Evolutionary conservation across 352 stramenopile genomes (phyloP).

Genomic region (Elongisporangium senticosum): DNA sequence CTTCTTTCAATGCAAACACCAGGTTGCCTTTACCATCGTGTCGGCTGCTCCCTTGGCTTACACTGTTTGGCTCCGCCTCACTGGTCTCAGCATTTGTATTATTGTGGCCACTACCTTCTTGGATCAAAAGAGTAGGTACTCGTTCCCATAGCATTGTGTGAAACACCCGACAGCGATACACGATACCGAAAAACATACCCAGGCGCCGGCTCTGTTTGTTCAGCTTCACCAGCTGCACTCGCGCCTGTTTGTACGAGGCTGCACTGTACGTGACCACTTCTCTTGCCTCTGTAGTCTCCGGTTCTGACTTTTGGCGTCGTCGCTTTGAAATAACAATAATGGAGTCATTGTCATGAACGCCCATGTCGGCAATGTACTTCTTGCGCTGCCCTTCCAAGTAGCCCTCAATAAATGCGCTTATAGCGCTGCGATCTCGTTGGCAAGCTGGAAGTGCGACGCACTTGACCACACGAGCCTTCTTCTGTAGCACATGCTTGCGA

Average conservation of each 20-base stretch:
- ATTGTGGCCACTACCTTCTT: slow-evolving; percentile 2
- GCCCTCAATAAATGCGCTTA: slow-evolving; percentile 49
- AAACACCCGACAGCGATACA: slow-evolving; percentile 61
- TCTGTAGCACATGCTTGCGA: slow-evolving; percentile 61
- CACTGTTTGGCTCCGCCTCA: neutral
- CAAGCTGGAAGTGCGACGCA: slow-evolving; percentile 57
- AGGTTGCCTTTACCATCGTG: slow-evolving; percentile 11
- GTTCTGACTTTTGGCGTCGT: slow-evolving; percentile 12
- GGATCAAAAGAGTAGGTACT: slow-evolving; percentile 15
- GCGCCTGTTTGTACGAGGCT: slow-evolving; percentile 57
- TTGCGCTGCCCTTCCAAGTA: slow-evolving; percentile 65
- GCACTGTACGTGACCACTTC: slow-evolving; percentile 65
- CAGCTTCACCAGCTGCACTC: slow-evolving; percentile 44
- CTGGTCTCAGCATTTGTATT: neutral
- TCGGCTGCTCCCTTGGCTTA: neutral
- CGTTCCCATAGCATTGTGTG: slow-evolving; percentile 65
- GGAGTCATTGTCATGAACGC: slow-evolving; percentile 42
- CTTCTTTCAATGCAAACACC: slow-evolving; percentile 61
- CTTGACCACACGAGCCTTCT: slow-evolving; percentile 52
- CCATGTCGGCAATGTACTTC: slow-evolving; percentile 51
- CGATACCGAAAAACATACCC: slow-evolving; percentile 66
- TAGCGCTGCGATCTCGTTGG: slow-evolving; percentile 38
- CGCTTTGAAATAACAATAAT: slow-evolving; percentile 62
- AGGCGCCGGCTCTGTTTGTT: slow-evolving; percentile 69
- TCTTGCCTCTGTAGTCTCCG: slow-evolving; percentile 24